These are phyloP conservation scores for Xylaria digitata DNA, from an alignment of 2,329 filamentous ascomycete species.

Conservation along the genomic window DNA sequence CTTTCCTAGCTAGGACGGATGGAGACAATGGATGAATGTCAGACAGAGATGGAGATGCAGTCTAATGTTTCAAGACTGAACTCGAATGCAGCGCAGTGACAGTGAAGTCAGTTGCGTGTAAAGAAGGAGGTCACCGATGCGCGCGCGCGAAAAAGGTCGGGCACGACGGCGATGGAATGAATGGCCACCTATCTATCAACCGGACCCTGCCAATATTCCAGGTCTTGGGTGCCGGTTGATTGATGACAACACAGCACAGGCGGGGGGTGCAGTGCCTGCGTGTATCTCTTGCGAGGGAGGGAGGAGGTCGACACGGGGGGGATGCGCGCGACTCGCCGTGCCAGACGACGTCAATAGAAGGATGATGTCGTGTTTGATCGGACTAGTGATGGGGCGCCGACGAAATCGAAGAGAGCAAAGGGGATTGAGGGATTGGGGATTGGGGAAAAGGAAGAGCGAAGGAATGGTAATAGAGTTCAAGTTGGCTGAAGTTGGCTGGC, in stretches of 20 bases:
- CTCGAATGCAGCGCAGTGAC: slow-evolving; percentile 28
- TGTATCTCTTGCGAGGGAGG: neutral
- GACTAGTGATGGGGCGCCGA: slow-evolving; percentile 30
- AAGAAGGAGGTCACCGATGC: slow-evolving; percentile 13
- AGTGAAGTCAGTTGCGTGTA: slow-evolving; percentile 23
- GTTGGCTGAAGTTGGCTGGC: slow-evolving; percentile 30
- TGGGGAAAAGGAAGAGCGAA: slow-evolving; percentile 24
- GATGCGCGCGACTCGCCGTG: slow-evolving; percentile 35
- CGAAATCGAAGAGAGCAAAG: neutral
- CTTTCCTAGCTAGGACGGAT: slow-evolving; percentile 24
- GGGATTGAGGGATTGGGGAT: slow-evolving; percentile 2
- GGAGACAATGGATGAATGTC: slow-evolving; percentile 22
- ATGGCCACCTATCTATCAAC: slow-evolving; percentile 31
- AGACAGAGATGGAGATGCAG: slow-evolving; percentile 11
- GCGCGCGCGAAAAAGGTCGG: slow-evolving; percentile 16
- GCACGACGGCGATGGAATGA: slow-evolving; percentile 10
- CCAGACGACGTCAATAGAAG: slow-evolving; percentile 34
- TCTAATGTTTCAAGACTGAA: slow-evolving; percentile 38
- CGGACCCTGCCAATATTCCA: slow-evolving; percentile 41
- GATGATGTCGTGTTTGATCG: slow-evolving; percentile 20
- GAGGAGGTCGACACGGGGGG: slow-evolving; percentile 26
- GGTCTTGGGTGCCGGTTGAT: slow-evolving; percentile 39
- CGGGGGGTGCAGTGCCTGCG: slow-evolving; percentile 33
- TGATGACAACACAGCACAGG: slow-evolving; percentile 39
- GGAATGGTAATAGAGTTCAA: slow-evolving; percentile 16